Percentiles rank a stretch among this genome's conserved stretches.
Evolutionary conservation across 2,329 filamentous ascomycete genomes (phyloP).

Genomic region (Tolypocladium cylindrosporum): DNA sequence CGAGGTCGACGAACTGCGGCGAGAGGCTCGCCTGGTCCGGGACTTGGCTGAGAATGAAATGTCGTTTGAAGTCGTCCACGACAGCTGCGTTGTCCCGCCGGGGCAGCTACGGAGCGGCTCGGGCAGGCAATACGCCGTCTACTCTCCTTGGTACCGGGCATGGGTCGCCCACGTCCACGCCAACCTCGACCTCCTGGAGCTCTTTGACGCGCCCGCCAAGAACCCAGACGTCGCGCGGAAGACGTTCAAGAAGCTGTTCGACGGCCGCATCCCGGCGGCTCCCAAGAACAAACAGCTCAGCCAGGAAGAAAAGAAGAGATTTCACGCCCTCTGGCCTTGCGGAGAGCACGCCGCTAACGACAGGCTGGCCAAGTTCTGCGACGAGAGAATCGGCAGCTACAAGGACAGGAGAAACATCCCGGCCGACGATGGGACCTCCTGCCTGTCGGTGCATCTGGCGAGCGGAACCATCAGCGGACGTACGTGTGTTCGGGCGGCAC

Average conservation of each 20-base stretch:
- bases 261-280: conserved; percentile 46
- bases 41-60: conserved; percentile 53
- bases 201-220: conserved; percentile 38
- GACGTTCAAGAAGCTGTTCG: conserved; percentile 47
- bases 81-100: conserved; percentile 74
- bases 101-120: conserved; percentile 55
- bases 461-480: conserved; percentile 57
- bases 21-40: conserved; percentile 59
- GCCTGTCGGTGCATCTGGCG: conserved; percentile 64
- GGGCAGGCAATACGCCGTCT: conserved; percentile 76
- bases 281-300: conserved; percentile 54
- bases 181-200: conserved; percentile 56
- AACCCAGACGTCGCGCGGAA: conserved; percentile 25
- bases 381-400: conserved; percentile 53
- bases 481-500: conserved; percentile 54
- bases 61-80: conserved; percentile 62
- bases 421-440: conserved; percentile 50
- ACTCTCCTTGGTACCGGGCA: conserved; percentile 68
- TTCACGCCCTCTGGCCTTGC: conserved; percentile 57
- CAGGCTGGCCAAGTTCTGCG: conserved; percentile 57
- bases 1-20: conserved; percentile 78
- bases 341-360: conserved; percentile 63
- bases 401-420: conserved; percentile 57
- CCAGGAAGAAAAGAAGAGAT: conserved; percentile 46
- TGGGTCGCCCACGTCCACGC: conserved; percentile 67